phyloP scores from a whole-genome alignment of 1,284 basidiomycete species.

The Apiotrichum montevideense region DNA sequence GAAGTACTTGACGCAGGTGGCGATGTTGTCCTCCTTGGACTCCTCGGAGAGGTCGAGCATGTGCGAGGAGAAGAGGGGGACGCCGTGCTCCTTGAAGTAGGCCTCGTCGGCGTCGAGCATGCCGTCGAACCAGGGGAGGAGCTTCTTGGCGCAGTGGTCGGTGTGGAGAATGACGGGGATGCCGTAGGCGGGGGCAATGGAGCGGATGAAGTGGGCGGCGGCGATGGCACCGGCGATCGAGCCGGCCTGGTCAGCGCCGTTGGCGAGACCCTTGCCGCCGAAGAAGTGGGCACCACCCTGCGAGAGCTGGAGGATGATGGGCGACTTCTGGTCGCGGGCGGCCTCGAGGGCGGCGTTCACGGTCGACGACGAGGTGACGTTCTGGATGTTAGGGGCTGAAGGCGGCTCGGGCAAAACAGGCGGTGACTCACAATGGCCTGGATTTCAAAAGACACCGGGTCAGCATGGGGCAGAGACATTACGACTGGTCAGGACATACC shows the following conservation, averaged over 20 bases:
- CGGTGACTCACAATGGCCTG: slow-evolving; percentile 60
- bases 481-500: slow-evolving; percentile 51
- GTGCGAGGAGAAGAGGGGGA: slow-evolving; percentile 79
- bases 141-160: slow-evolving; percentile 98
- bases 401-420: neutral
- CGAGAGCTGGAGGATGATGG: slow-evolving; percentile 96
- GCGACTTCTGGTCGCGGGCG: slow-evolving; percentile 87
- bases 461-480: too few relatives aligned
- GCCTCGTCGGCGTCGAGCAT: slow-evolving; percentile 97
- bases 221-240: slow-evolving; percentile 87
- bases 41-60: slow-evolving; percentile 99
- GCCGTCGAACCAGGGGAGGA: slow-evolving; percentile 97
- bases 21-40: slow-evolving; percentile 95
- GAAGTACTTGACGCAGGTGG: slow-evolving; percentile 90
- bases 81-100: slow-evolving; percentile 83
- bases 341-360: slow-evolving; percentile 84
- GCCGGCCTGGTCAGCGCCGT: slow-evolving; percentile 79
- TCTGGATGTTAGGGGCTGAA: slow-evolving; percentile 40
- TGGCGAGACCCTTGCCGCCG: slow-evolving; percentile 91
- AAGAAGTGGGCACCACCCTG: slow-evolving; percentile 96
- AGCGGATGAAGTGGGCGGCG: slow-evolving; percentile 86
- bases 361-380: slow-evolving; percentile 79
- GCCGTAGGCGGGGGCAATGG: slow-evolving; percentile 82
- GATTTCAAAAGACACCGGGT: too few relatives aligned
- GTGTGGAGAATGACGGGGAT: slow-evolving; percentile 96